Percentiles rank a stretch among this genome's conserved stretches.
Evolutionary conservation across 192 early-diverging fungal species (phyloP).

Genomic region (Kickxella alabastrina): DNA sequence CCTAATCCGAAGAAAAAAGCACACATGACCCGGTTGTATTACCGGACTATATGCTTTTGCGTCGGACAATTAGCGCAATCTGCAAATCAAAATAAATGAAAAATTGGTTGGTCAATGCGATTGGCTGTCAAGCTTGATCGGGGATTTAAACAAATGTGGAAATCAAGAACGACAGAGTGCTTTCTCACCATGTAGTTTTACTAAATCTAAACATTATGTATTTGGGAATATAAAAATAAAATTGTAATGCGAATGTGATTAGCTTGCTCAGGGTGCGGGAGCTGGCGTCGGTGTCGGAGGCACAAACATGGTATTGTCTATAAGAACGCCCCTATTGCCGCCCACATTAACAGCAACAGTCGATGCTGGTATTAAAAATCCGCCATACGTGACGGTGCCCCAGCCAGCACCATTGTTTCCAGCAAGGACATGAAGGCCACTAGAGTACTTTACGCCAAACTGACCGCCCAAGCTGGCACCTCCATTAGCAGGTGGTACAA

Average conservation of each 20-base stretch:
- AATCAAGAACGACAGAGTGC: background rate
- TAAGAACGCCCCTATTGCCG: slow-evolving; percentile 11
- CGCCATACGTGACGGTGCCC: slow-evolving; percentile 20
- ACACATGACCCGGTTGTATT: no score
- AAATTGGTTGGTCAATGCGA: no score
- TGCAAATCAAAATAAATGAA: background rate
- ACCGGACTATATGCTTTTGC: no score
- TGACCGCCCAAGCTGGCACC: slow-evolving; percentile 6
- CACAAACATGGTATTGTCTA: slow-evolving; percentile 16
- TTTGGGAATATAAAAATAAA: background rate
- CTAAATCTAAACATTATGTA: background rate
- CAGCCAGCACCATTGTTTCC: slow-evolving; percentile 25
- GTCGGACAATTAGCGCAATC: background rate
- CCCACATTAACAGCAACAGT: slow-evolving; percentile 19
- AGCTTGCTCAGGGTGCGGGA: no score
- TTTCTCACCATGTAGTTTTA: no score
- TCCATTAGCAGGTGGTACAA: slow-evolving; percentile 16
- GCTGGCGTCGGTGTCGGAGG: slow-evolving; percentile 13
- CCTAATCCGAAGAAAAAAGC: no score
- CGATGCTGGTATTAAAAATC: slow-evolving; percentile 21
- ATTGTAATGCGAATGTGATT: no score
- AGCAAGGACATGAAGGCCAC: slow-evolving; percentile 16
- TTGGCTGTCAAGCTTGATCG: no score
- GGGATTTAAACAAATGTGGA: background rate
- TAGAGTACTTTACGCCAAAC: slow-evolving; percentile 5